Evolutionary conservation across 2,329 filamentous ascomycete species (phyloP).

Genomic region (Orbilia javanica): DNA sequence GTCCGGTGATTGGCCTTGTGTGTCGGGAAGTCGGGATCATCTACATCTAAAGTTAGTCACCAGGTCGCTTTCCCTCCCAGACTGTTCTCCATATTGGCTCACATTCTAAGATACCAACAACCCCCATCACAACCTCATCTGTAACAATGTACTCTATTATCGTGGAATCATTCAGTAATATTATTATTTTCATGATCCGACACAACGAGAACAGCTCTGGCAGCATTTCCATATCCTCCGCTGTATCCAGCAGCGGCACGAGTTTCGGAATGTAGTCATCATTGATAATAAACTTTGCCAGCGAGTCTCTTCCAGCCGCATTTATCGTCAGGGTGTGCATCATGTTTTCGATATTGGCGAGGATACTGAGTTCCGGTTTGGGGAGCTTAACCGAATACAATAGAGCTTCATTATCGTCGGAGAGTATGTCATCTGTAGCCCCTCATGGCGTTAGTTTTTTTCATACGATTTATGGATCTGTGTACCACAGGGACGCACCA

Average conservation of each 20-base stretch:
- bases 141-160: conserved; percentile 96
- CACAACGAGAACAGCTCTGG: conserved; percentile 89
- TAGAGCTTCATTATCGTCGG: conserved; percentile 85
- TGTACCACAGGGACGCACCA: conserved; percentile 68
- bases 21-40: conserved; percentile 96
- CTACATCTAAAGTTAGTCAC: conserved; percentile 66
- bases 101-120: conserved; percentile 94
- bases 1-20: conserved; percentile 98
- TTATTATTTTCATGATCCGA: conserved; percentile 97
- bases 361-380: conserved; percentile 81
- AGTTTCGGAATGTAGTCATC: conserved; percentile 90
- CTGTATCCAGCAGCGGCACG: conserved; percentile 85
- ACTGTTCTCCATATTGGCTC: conserved; percentile 61
- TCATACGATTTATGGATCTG: conserved; percentile 4
- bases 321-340: conserved; percentile 84
- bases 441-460: not conserved
- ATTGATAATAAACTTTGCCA: conserved; percentile 86
- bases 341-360: conserved; percentile 84
- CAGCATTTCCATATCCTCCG: conserved; percentile 90
- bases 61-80: conserved; percentile 16
- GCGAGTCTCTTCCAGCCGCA: conserved; percentile 81
- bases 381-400: conserved; percentile 79
- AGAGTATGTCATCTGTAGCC: conserved; percentile 80
- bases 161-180: conserved; percentile 90
- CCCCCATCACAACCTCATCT: conserved; percentile 87